phyloP scores from a whole-genome alignment of 140 eudicot genomes.

The Stevia rebaudiana region DNA sequence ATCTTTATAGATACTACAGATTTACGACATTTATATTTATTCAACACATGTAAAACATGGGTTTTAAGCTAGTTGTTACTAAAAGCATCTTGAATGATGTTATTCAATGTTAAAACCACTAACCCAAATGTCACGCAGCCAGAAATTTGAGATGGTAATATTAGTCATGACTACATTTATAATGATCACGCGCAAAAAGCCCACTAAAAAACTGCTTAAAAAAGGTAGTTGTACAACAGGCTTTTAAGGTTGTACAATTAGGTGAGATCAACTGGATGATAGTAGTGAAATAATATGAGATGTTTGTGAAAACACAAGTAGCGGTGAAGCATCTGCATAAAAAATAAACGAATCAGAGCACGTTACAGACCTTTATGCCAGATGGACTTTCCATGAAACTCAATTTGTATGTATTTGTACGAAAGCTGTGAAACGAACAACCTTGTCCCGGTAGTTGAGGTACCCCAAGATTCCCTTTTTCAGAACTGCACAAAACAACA shows the following conservation, averaged over 20 bases:
- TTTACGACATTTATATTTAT: no score
- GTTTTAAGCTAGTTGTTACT: no score
- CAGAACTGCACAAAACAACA: constrained; percentile 48
- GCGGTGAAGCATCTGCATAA: background rate
- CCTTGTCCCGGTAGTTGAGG: constrained; percentile 99
- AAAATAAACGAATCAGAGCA: background rate
- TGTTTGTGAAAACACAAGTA: background rate
- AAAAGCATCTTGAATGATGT: background rate
- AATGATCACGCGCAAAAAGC: background rate
- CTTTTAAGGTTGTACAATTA: no score
- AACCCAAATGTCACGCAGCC: background rate
- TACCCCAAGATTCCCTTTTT: constrained; percentile 94
- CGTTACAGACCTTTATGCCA: constrained; percentile 73
- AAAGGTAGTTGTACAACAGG: no score
- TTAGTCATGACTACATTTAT: background rate
- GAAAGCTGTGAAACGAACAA: constrained; percentile 91
- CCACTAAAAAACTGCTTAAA: background rate
- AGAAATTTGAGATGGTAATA: background rate
- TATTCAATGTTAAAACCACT: background rate
- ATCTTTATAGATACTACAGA: no score
- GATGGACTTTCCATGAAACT: constrained; percentile 99
- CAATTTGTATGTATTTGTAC: constrained; percentile 88
- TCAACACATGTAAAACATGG: no score
- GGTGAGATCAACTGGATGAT: constrained; percentile 4
- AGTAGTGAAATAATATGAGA: background rate